Base-by-base conservation (phyloP, 2,329 filamentous ascomycete genomes). In the Sporothrix brasiliensis region DNA sequence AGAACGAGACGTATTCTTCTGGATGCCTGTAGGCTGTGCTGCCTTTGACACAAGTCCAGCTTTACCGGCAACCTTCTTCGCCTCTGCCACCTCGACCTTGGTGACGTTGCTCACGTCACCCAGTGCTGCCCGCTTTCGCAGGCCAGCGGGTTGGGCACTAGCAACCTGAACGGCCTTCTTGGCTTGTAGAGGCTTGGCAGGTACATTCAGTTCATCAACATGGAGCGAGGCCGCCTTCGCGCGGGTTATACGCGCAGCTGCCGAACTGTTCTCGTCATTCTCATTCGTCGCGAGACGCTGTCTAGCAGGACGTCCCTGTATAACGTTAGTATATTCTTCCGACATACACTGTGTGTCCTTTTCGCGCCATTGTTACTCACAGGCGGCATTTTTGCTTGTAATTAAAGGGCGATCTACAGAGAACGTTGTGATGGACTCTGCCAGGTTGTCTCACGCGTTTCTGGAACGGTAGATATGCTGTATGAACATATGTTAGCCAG, bases 101-200 rank as follows among this genome's bases (percentile, higher is more conserved):
- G 89, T 89, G 74, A 97, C 91, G 82, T 99, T 99, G 87, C 93
- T 98, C 76, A 97, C 91, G 83, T 99, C 95, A 71, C 92, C 93
- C 50, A 99, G 87, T 65, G 92, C 94, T 76, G 91, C 88, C 78
- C 95, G 92, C 83, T 92, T 95, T 78, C 91, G 87, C 70, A 80
- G 79, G 63, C 76, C 78, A 0, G 69, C 50, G 9, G 68, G 47
- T 34, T 73, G 73, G 72, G 84, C 84, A 63, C 84, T 80, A 76
- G 84, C 72, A 81, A 84, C 80, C 67, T 83, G 82, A 70, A 80
- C 79, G 75, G 83, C 79, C 80, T 90, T 92, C 82, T 93, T 94
- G 66, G 88, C 84, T 80, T 91, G 90, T 67, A 92, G 80, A 39
- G 88, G 84, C 77, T 90, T 90, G 69, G 83, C 76, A 44, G 85